phyloP scores from a whole-genome alignment of 1,139 yeast species.

The Blastobotrys proliferans region DNA sequence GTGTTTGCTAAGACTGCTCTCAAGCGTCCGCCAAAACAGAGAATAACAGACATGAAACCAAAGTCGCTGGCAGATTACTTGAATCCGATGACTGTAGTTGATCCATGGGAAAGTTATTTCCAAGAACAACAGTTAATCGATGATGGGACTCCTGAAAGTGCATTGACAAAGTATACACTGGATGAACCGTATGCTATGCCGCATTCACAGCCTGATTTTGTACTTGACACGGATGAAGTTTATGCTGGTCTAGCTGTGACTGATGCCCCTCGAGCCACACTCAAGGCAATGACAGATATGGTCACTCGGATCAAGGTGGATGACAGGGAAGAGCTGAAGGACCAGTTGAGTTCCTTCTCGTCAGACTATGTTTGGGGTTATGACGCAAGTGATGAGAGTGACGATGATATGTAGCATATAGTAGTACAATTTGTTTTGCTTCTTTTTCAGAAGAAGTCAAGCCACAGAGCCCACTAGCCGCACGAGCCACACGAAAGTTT shows the following conservation, averaged over 20 bases:
- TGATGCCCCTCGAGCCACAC: constrained; percentile 42
- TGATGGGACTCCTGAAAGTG: constrained; percentile 23
- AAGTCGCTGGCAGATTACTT: constrained; percentile 8
- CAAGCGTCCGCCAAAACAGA: constrained; percentile 17
- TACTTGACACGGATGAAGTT: constrained; percentile 24
- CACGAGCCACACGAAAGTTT: neutral
- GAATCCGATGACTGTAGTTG: constrained; percentile 5
- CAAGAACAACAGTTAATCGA: constrained; percentile 16
- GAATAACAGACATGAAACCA: neutral
- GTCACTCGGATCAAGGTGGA: constrained; percentile 42
- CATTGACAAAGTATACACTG: constrained; percentile 19
- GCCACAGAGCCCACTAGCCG: no score
- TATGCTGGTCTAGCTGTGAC: constrained; percentile 44
- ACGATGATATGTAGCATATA: constrained; percentile 9
- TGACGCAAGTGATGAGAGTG: constrained; percentile 43
- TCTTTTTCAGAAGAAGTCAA: no score
- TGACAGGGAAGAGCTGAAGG: constrained; percentile 64
- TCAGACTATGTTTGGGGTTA: constrained; percentile 58
- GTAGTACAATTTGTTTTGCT: no score
- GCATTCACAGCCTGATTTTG: constrained; percentile 26
- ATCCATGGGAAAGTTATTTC: constrained; percentile 20
- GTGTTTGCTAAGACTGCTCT: constrained; percentile 37
- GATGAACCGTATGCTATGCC: constrained; percentile 23
- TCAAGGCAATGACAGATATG: constrained; percentile 46
- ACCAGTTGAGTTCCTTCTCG: constrained; percentile 48